Conservation (phyloP, 768 basidiomycete genomes). For the Suillus cothurnatus region DNA sequence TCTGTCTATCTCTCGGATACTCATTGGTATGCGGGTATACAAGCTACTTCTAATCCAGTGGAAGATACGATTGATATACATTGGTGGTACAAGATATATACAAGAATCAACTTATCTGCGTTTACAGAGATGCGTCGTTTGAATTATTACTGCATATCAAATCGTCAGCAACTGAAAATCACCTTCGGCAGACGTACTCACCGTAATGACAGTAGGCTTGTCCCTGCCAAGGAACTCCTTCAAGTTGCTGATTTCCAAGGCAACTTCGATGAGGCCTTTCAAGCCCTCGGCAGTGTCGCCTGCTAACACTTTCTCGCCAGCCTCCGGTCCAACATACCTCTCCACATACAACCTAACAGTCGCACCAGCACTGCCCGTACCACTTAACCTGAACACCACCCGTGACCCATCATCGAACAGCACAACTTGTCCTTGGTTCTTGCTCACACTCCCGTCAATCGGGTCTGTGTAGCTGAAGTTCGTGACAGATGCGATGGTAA, state of each 20-base stretch:
- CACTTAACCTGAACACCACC: slow-evolving; percentile 94
- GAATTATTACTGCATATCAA: slow-evolving; percentile 16
- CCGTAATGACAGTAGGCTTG: slow-evolving; percentile 96
- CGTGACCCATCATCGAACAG: slow-evolving; percentile 90
- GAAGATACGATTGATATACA: neutral
- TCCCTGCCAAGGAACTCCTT: slow-evolving; percentile 84
- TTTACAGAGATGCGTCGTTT: neutral
- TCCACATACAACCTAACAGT: slow-evolving; percentile 97
- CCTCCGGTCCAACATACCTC: slow-evolving; percentile 76
- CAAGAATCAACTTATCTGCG: neutral
- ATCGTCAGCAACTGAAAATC: neutral
- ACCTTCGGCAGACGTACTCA: slow-evolving; percentile 37
- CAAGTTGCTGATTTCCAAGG: slow-evolving; percentile 81
- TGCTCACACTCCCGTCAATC: slow-evolving; percentile 91
- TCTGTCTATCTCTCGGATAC: neutral
- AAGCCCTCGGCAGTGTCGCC: slow-evolving; percentile 87
- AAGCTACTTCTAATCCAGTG: neutral
- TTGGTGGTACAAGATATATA: neutral
- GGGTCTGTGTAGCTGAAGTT: slow-evolving; percentile 98
- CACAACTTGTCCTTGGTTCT: slow-evolving; percentile 96
- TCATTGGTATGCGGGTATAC: neutral
- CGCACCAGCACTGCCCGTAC: slow-evolving; percentile 95
- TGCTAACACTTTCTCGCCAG: slow-evolving; percentile 67
- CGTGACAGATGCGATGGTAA: slow-evolving; percentile 75
- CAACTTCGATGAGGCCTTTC: slow-evolving; percentile 95